These are phyloP conservation scores for Keithomyces neogunnii DNA, from an alignment of 2,329 filamentous ascomycete genomes.

Conservation along the genomic window DNA sequence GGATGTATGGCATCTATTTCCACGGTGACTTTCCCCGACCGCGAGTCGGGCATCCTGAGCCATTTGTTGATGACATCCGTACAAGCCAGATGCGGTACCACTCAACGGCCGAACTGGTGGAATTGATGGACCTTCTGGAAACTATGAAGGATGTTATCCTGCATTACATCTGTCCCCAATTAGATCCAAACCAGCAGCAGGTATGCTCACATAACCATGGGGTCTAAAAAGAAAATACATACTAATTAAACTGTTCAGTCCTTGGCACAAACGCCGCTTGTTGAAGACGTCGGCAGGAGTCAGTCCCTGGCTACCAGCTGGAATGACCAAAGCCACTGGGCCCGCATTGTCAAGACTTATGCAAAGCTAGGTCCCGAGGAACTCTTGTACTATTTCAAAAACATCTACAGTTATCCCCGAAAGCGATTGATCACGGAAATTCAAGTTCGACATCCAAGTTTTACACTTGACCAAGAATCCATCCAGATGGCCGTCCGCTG, in stretches of 20 bases:
- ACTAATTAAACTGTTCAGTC: constrained; percentile 2
- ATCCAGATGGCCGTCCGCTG: constrained; percentile 30
- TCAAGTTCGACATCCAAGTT: constrained; percentile 29
- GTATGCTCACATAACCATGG: constrained; percentile 18
- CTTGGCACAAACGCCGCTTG: constrained; percentile 11
- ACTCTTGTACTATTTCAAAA: constrained; percentile 40
- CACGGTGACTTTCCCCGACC: constrained; percentile 34
- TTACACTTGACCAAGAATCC: constrained; percentile 37
- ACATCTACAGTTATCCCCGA: constrained; percentile 36
- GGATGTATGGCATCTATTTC: constrained; percentile 45
- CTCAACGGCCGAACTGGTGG: constrained; percentile 34
- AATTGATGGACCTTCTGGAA: constrained; percentile 36
- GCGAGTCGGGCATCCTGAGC: constrained; percentile 27
- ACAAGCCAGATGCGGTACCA: constrained; percentile 34
- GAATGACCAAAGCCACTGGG: constrained; percentile 27
- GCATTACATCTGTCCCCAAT: constrained; percentile 37
- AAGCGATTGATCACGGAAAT: constrained; percentile 35
- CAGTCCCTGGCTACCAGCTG: constrained; percentile 25
- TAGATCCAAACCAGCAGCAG: constrained; percentile 26
- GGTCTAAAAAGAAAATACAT: background rate
- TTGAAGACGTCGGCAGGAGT: constrained; percentile 17
- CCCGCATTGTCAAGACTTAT: constrained; percentile 34
- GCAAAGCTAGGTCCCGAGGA: constrained; percentile 41
- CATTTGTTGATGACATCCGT: constrained; percentile 30
- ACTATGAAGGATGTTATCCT: constrained; percentile 36